Percentiles rank a stretch among this genome's conserved stretches.
These are phyloP conservation scores for Skeletonema costatum DNA, from an alignment of 108 stramenopile species.

Conservation along the genomic window DNA sequence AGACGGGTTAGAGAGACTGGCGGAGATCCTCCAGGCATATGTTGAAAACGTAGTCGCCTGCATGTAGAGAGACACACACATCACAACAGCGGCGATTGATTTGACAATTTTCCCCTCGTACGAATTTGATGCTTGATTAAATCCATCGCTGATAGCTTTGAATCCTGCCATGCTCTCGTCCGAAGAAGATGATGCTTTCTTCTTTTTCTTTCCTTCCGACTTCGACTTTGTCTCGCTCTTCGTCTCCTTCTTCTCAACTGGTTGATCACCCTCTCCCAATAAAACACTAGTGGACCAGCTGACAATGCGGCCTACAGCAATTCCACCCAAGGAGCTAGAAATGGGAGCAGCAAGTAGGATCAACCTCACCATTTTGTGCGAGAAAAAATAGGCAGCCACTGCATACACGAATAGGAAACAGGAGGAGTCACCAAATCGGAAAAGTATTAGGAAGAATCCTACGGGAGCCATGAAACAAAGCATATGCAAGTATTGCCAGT, in stretches of 20 bases:
- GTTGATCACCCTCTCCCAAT: constrained; percentile 47
- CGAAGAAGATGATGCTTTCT: constrained; percentile 48
- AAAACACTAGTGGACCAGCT: constrained; percentile 73
- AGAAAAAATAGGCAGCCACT: constrained; percentile 93
- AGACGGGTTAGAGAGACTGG: constrained; percentile 83
- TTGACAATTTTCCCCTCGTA: constrained; percentile 77
- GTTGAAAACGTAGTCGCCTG: constrained; percentile 58
- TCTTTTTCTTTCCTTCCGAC: constrained; percentile 46
- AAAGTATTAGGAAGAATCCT: constrained; percentile 87
- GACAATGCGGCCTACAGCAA: constrained; percentile 82
- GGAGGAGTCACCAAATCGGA: constrained; percentile 77
- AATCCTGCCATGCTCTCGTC: constrained; percentile 46
- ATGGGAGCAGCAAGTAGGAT: constrained; percentile 95
- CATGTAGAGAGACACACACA: constrained; percentile 59
- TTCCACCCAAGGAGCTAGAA: constrained; percentile 86
- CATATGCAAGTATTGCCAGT: constrained; percentile 97
- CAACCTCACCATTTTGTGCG: constrained; percentile 96
- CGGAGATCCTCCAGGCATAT: constrained; percentile 74
- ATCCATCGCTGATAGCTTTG: constrained; percentile 53
- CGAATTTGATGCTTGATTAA: constrained; percentile 58
- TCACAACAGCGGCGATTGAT: constrained; percentile 49
- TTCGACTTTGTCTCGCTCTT: constrained; percentile 25
- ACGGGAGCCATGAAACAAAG: constrained; percentile 92
- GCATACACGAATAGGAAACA: constrained; percentile 93
- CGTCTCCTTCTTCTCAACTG: constrained; percentile 7